A percentile compares a stretch with the other conserved stretches of the same genome.
These are phyloP conservation scores for Trichoderma sp. DNA, from an alignment of 2,329 filamentous ascomycete species.

Conservation along the genomic window DNA sequence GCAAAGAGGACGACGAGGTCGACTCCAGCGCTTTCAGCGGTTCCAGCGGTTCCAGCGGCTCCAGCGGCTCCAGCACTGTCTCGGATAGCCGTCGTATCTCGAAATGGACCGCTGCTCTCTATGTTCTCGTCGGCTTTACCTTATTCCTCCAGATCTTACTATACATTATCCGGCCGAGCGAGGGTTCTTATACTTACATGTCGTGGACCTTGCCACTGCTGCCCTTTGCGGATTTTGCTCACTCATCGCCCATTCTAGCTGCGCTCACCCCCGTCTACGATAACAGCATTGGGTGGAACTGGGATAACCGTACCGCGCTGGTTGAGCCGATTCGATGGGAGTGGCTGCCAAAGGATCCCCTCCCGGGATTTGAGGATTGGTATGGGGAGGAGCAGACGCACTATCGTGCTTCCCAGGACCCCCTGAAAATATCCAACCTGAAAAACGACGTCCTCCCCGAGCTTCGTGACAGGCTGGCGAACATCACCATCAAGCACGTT, in stretches of 20 bases:
- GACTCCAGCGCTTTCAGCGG: not conserved
- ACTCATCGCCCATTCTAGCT: conserved; percentile 28
- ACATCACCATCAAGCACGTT: conserved; percentile 40
- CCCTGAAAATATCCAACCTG: conserved; percentile 40
- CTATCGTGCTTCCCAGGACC: conserved; percentile 37
- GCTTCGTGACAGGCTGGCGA: conserved; percentile 27
- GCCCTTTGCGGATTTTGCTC: conserved; percentile 32
- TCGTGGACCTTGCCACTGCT: conserved; percentile 34
- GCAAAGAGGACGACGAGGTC: conserved; percentile 19
- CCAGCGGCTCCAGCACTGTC: not conserved
- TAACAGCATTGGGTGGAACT: conserved; percentile 26
- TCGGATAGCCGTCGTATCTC: conserved; percentile 4
- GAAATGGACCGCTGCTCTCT: conserved; percentile 11
- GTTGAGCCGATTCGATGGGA: conserved; percentile 22
- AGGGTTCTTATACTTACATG: conserved; percentile 32
- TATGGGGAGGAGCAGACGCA: conserved; percentile 25
- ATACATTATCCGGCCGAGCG: conserved; percentile 26
- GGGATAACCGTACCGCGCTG: conserved; percentile 32
- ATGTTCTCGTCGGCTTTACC: conserved; percentile 16
- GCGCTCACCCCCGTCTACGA: conserved; percentile 26
- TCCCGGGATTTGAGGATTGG: conserved; percentile 31
- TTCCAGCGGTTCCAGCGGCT: not conserved
- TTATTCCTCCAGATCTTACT: conserved; percentile 26
- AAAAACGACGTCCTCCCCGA: conserved; percentile 31
- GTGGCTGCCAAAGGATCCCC: conserved; percentile 30